phyloP scores from a whole-genome alignment of 371 early-diverging fungal genomes.

The Apophysomyces ossiformis region DNA sequence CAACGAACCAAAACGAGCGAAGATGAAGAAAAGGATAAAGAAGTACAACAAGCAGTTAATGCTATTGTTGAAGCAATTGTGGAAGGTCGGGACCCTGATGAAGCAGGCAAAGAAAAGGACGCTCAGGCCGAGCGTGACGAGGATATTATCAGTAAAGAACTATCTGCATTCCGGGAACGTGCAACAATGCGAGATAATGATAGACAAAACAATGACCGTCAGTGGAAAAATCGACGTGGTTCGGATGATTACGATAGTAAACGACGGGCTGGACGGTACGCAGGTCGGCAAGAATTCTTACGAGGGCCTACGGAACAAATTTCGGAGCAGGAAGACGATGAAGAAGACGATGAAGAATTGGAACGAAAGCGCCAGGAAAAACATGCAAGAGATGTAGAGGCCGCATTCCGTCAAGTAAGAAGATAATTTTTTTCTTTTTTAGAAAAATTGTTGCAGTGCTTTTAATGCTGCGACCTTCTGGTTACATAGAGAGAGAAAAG shows the following conservation, averaged over 20 bases:
- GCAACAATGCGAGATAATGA: conserved; percentile 64
- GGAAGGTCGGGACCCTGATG: conserved; percentile 35
- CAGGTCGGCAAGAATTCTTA: conserved; percentile 34
- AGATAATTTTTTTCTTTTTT: neutral
- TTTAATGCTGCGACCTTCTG: too few species aligned
- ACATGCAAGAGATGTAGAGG: conserved; percentile 67
- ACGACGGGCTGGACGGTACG: conserved; percentile 34
- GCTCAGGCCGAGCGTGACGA: conserved; percentile 35
- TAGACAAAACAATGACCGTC: conserved; percentile 43
- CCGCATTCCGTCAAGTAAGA: conserved; percentile 66
- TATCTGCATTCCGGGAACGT: conserved; percentile 68
- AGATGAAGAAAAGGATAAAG: conserved; percentile 18
- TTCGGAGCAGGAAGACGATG: conserved; percentile 32
- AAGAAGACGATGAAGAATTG: conserved; percentile 70
- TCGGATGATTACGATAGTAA: conserved; percentile 33
- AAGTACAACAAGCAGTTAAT: conserved; percentile 37
- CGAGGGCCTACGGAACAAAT: conserved; percentile 27
- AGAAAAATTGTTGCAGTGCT: neutral
- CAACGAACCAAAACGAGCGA: conserved; percentile 39
- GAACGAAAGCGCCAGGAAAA: conserved; percentile 66
- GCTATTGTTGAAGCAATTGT: conserved; percentile 51
- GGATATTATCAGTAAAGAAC: conserved; percentile 64
- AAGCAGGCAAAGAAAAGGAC: conserved; percentile 13
- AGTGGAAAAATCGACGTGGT: conserved; percentile 22
- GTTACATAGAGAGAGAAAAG: conserved; percentile 61